Evolutionary conservation across 306 rosid genomes (phyloP), one percentile per base, ranked within the genome.

Genomic region (Coriaria nepalensis): DNA sequence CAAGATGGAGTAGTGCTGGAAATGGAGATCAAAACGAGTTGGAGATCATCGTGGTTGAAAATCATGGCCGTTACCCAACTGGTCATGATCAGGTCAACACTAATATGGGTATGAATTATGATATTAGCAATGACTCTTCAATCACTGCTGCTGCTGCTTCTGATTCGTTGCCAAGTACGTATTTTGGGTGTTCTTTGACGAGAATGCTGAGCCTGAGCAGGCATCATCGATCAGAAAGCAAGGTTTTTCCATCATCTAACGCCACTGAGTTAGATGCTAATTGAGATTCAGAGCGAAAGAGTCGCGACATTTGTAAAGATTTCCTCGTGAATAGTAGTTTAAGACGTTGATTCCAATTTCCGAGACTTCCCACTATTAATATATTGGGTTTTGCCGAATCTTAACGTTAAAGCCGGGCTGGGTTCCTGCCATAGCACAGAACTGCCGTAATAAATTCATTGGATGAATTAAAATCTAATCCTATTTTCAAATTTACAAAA

Each of bases 1-100:
- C 40, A 5, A 35, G 56, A 44, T 7, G 8, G 47, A 8, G 15
- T 71, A 42, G 71, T 71, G 43, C 83, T 35, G 81, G 61, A 64
- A 37, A 57, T 39, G 52, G 41, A 44, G 59, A n/a, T n/a, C n/a
- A 44, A 20, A 20, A 20, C 29, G 29, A 20, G 29, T 20, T 20
- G 29, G 29, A 20, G 29, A 20, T 1, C 29, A 20, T 20, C 29
- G 3, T 20, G 29, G 29, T 20, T 20, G 29, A 20, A 20, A 20
- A 20, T 20, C 29, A 20, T 20, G 29, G 29, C 2, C 29, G 3
- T 1, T 20, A 20, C 29, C 29, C 1, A 20, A 20, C 29, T 20
- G 29, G 29, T 20, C 37, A 44, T 12, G 29, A 37, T 20, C 53
- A 57, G 38, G 47, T 10, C 37, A 36, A 56, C 50, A 55, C 29